These are phyloP conservation scores for Lipomyces anomalus DNA, from an alignment of 805 yeast genomes.

Conservation along the genomic window DNA sequence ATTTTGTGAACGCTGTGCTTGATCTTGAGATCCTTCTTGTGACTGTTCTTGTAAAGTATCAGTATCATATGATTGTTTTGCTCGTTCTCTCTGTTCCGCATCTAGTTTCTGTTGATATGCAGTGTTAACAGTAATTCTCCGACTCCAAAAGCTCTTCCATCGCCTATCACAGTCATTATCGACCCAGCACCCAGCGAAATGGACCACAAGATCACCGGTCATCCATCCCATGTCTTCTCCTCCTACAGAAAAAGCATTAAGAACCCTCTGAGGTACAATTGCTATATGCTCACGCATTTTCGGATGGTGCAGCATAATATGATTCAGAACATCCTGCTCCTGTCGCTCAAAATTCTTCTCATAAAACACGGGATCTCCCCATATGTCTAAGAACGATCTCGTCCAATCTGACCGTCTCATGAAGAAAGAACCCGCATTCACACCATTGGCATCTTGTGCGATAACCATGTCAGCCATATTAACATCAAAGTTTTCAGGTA, in stretches of 20 bases:
- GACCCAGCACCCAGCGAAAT: constrained; percentile 27
- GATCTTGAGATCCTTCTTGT: too few species aligned
- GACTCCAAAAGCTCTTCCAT: constrained; percentile 17
- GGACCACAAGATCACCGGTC: constrained; percentile 22
- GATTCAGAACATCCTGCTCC: constrained; percentile 79
- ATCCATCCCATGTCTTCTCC: constrained; percentile 20
- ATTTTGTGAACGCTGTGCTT: too few species aligned
- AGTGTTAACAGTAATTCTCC: constrained; percentile 8
- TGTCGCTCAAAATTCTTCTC: constrained; percentile 82
- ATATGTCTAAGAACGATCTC: constrained; percentile 58
- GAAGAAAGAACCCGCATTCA: constrained; percentile 73
- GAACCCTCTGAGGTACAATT: constrained; percentile 19
- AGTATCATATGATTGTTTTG: too few species aligned
- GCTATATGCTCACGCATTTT: constrained; percentile 22
- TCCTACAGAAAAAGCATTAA: constrained; percentile 21
- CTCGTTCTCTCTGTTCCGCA: too few species aligned
- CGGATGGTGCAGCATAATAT: constrained; percentile 34
- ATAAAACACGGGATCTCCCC: constrained; percentile 86
- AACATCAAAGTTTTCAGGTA: constrained; percentile 11
- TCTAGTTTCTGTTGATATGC: too few species aligned
- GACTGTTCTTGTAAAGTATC: too few species aligned
- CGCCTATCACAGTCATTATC: constrained; percentile 13
- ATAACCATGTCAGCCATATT: constrained; percentile 53
- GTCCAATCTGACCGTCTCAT: constrained; percentile 69
- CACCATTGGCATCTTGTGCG: constrained; percentile 85